phyloP scores from a whole-genome alignment of 2,329 filamentous ascomycete genomes.

The Cryphonectria naterciae region DNA sequence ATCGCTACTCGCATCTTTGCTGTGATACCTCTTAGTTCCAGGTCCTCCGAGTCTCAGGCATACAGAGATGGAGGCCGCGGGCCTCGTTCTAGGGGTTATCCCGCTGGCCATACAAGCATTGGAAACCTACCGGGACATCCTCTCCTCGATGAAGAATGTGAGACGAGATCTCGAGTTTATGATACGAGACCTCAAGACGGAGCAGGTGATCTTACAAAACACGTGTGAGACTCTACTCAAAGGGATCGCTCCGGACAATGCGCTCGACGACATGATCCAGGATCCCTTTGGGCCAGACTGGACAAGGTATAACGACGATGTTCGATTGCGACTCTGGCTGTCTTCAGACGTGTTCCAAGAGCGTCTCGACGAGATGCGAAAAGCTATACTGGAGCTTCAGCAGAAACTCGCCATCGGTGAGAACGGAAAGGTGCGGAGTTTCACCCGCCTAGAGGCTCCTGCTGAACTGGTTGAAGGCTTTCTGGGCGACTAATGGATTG shows the following conservation, averaged over 20 bases:
- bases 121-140: constrained; percentile 13
- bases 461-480: not conserved
- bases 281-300: constrained; percentile 23
- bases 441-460: not conserved
- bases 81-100: constrained; percentile 24
- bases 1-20: not conserved
- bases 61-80: constrained; percentile 20
- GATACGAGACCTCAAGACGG: constrained; percentile 22
- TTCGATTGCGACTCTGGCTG: constrained; percentile 23
- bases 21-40: not conserved
- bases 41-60: not conserved
- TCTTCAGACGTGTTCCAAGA: constrained; percentile 14
- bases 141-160: constrained; percentile 19
- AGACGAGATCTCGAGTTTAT: constrained; percentile 16
- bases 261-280: constrained; percentile 20
- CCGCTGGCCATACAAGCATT: constrained; percentile 21
- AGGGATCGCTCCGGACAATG: constrained; percentile 19
- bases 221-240: constrained; percentile 26
- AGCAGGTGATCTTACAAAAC: constrained; percentile 22
- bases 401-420: constrained; percentile 14
- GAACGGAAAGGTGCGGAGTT: constrained; percentile 9
- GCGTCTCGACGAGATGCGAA: constrained; percentile 15
- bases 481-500: not conserved
- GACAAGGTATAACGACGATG: constrained; percentile 12
- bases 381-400: constrained; percentile 9